Percentiles rank a stretch among this genome's conserved stretches.
Evolutionary conservation across 2,329 filamentous ascomycete species (phyloP).

Genomic region (Trichoderma afroharzianum): DNA sequence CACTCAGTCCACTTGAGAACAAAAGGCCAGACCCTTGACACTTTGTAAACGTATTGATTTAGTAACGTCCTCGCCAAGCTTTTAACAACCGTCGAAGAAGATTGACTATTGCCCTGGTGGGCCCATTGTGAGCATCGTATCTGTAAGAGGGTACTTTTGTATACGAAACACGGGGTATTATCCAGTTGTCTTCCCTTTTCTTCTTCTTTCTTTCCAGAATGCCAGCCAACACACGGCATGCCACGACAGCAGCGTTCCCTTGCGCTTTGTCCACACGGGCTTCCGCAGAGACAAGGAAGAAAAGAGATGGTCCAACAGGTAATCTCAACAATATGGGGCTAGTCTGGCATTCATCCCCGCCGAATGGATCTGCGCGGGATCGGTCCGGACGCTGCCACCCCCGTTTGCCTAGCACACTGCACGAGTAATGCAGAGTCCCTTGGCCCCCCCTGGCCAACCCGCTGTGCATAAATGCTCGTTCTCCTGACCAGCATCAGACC

Average conservation of each 20-base stretch:
- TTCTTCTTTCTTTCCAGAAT: neutral
- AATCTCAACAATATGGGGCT: neutral
- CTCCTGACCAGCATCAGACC: constrained; percentile 10
- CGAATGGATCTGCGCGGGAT: constrained; percentile 17
- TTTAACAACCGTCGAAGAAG: neutral
- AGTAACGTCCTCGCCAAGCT: neutral
- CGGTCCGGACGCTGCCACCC: constrained; percentile 8
- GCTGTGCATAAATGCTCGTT: neutral
- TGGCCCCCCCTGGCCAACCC: neutral
- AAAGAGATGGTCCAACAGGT: neutral
- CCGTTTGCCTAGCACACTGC: neutral
- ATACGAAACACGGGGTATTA: neutral
- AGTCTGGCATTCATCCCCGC: constrained; percentile 2
- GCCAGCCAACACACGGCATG: neutral
- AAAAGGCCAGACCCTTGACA: neutral
- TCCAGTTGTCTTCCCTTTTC: neutral
- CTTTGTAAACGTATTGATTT: neutral
- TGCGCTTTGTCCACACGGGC: neutral
- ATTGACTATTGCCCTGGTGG: neutral
- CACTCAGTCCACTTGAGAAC: neutral
- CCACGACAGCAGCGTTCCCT: neutral
- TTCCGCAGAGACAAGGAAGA: neutral
- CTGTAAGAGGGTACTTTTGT: neutral
- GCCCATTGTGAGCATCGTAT: neutral
- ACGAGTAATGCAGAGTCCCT: constrained; percentile 5